Evolutionary conservation across 495 filamentous ascomycete genomes (phyloP), one percentile per base, ranked within the genome.

Genomic region (Penicillium maclennaniae): DNA sequence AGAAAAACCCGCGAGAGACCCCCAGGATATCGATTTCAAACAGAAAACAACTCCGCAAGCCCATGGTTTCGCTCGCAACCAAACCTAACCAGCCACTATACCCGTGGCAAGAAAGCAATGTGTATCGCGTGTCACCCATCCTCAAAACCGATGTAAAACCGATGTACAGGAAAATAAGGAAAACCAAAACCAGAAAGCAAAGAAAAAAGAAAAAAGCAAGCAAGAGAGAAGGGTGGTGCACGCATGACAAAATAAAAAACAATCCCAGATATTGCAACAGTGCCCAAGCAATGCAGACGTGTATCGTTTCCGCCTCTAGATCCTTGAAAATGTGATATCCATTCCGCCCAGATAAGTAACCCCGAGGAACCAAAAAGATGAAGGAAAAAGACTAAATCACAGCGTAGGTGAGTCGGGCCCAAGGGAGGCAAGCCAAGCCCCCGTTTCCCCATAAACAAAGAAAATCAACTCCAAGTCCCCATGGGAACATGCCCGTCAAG

Each of bases 251-350:
- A 57, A 38, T 25, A 59, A 58, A 65, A 62, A 53, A 56, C 52
- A 66, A 66, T 50, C 70, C 67, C 60, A 70, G 63, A 62, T 69
- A 64, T 66, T 61, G 66, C 70, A 70, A 72, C 68, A 71, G 60
- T 69, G 61, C 72, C 71, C 72, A 74, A 68, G 63, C 65, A 68
- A 76, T 77, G 74, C 74, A 77, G 71, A 77, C 72, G 72, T 77
- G 69, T 75, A 75, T 77, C 74, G 72, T 77, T 76, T 75, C 74
- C 74, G 69, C 71, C 74, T 75, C 74, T 77, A 77, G 63, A 73
- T 70, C 69, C 69, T 67, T 63, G 59, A 67, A 69, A 70, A 64
- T 55, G 55, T 62, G 57, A 70, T 62, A 68, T 62, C 71, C 71
- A 61, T 69, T 66, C 72, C 65, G 62, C 61, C 69, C 71, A 56